Percentiles rank a stretch among this genome's conserved stretches.
phyloP scores from a whole-genome alignment of 108 stramenopile genomes.

The Nannochloropsis gaditana region DNA sequence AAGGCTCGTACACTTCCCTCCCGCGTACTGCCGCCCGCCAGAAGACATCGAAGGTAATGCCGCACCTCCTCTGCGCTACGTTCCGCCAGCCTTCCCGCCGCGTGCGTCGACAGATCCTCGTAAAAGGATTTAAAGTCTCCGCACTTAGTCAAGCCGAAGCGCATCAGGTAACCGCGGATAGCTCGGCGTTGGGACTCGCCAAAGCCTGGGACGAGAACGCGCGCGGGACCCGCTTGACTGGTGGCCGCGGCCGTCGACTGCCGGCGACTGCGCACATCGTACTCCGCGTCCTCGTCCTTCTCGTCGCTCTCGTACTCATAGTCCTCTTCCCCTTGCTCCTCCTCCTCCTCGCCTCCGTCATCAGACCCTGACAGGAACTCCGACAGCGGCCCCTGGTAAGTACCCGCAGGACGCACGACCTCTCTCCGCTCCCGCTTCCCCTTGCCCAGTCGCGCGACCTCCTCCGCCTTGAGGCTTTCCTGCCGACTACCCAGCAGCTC shows the following conservation, averaged over 20 bases:
- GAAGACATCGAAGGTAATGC: background rate
- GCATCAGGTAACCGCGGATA: background rate
- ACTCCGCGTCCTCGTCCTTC: background rate
- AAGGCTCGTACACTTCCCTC: background rate
- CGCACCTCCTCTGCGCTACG: background rate
- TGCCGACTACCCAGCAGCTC: background rate
- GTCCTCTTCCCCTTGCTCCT: background rate
- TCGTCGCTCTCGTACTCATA: background rate
- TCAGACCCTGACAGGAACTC: slow-evolving; percentile 3
- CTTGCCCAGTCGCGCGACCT: background rate
- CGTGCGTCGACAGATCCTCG: background rate
- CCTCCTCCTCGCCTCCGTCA: background rate
- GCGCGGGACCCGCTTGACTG: background rate
- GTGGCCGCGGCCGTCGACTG: background rate
- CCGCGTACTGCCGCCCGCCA: background rate
- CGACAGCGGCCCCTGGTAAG: background rate
- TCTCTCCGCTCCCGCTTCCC: background rate
- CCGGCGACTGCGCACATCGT: background rate
- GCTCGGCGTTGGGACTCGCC: background rate
- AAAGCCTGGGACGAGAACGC: background rate
- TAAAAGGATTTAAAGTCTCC: background rate
- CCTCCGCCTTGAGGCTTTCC: background rate
- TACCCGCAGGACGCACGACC: background rate
- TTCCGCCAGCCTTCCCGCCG: background rate
- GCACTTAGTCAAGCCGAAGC: background rate